Base-by-base conservation (phyloP, 2,329 filamentous ascomycete genomes). In the Proliferodiscus dingleyae region DNA sequence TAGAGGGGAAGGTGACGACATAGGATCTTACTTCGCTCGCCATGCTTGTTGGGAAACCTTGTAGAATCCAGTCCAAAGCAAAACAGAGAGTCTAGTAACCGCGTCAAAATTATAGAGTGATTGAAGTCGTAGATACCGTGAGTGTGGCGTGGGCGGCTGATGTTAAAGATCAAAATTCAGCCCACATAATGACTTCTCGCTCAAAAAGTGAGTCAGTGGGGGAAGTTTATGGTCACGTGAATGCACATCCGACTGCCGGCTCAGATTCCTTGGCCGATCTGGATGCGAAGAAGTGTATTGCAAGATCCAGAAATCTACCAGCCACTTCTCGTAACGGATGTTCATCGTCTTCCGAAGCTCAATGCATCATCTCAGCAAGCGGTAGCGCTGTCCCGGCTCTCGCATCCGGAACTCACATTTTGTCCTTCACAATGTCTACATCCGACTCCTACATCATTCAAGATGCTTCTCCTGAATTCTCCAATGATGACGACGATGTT, bases 401-500 rank as follows among this genome's bases (percentile, higher is more conserved):
- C 28, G 37, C 32, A n/a, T 37, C 24, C 32, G 38, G 10, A 21
- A 36, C 30, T 32, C 30, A 19, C 22, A 4, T 18, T 23, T 41
- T 33, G 23, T 9, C n/a, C n/a, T 9, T 24, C 45, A 57, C 39
- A 15, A 63, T 61, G 59, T 62, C 60, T 37, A 52, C 57, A 15
- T 61, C 54, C 37, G 44, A 55, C 45, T 55, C 55, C 43, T 56
- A 60, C 53, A 54, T 60, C 53, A 49, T 58, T 43, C 51, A 64
- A 55, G 61, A 67, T 48, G 68, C 42, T 49, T 62, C 45, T 65
- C 70, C 63, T 69, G 74, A 52, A 75, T 77, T 50, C 72, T 70
- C 72, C 40, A 78, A 61, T 67, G 74, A 80, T 46, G 69, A 74
- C 45, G 75, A 80, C 54, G 79, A 83, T 5, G 60, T 83, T 57